Percentiles rank a stretch among this genome's conserved stretches.
phyloP scores from a whole-genome alignment of 2,329 filamentous ascomycete species.

The Fusarium coicis region DNA sequence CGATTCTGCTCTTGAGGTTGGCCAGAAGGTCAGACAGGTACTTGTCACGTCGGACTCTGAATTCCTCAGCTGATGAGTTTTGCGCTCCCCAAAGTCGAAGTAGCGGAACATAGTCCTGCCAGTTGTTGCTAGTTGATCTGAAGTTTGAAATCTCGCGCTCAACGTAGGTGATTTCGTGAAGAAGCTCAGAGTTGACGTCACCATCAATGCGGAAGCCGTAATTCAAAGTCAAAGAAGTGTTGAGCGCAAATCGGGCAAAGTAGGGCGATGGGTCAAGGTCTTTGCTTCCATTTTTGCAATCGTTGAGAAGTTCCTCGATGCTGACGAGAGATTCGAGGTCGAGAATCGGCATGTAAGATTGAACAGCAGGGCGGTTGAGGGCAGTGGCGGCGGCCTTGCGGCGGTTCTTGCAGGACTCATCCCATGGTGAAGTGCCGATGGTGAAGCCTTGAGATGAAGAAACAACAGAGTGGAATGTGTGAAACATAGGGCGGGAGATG shows the following conservation, averaged over 20 bases:
- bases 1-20: conserved; percentile 57
- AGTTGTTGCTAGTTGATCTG: conserved; percentile 82
- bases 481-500: conserved; percentile 80
- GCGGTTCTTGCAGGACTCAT: conserved; percentile 80
- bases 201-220: conserved; percentile 82
- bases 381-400: conserved; percentile 84
- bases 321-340: conserved; percentile 79
- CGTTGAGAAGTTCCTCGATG: conserved; percentile 76
- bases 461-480: conserved; percentile 84
- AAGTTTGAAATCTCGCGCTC: conserved; percentile 82
- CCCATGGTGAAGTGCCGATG: conserved; percentile 86
- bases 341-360: conserved; percentile 84
- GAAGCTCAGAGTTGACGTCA: conserved; percentile 72
- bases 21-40: conserved; percentile 75
- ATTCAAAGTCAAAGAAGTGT: conserved; percentile 81
- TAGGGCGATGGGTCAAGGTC: conserved; percentile 79
- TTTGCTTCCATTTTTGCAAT: conserved; percentile 68
- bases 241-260: conserved; percentile 80
- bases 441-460: conserved; percentile 83
- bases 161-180: conserved; percentile 79
- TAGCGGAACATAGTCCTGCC: conserved; percentile 85
- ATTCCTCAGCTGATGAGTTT: conserved; percentile 72
- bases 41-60: conserved; percentile 73
- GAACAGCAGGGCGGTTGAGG: conserved; percentile 78
- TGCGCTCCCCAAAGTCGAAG: conserved; percentile 72